phyloP scores from a whole-genome alignment of 371 early-diverging fungal genomes.

The Basidiobolus meristosporus region DNA sequence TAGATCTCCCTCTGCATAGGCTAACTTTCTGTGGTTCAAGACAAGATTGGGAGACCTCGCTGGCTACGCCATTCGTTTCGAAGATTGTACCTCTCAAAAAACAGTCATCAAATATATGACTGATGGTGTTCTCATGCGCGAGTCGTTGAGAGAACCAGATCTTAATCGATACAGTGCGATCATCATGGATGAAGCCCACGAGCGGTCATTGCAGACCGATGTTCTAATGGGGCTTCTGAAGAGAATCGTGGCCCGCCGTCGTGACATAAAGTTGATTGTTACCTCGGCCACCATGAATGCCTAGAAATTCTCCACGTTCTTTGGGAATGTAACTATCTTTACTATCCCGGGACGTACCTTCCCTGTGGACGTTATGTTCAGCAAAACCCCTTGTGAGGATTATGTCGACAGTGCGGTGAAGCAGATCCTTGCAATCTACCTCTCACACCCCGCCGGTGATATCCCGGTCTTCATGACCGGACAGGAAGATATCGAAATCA shows the following conservation, averaged over 20 bases:
- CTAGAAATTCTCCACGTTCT: slow-evolving; percentile 74
- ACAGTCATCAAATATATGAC: slow-evolving; percentile 98
- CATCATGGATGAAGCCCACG: slow-evolving; percentile 99
- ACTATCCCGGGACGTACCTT: slow-evolving; percentile 92
- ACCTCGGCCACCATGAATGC: slow-evolving; percentile 95
- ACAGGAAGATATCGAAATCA: slow-evolving; percentile 93
- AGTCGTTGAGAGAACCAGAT: slow-evolving; percentile 76
- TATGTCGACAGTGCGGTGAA: slow-evolving; percentile 89
- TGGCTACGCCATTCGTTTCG: slow-evolving; percentile 96
- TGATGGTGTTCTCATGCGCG: slow-evolving; percentile 92
- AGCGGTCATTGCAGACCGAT: slow-evolving; percentile 92
- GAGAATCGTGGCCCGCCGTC: slow-evolving; percentile 46
- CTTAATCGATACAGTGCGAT: slow-evolving; percentile 77
- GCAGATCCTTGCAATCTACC: slow-evolving; percentile 71
- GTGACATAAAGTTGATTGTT: slow-evolving; percentile 83
- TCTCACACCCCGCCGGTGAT: slow-evolving; percentile 75
- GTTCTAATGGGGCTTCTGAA: slow-evolving; percentile 88
- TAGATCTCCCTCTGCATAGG: neutral
- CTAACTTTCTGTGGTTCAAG: no score
- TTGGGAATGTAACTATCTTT: slow-evolving; percentile 82
- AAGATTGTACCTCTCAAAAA: slow-evolving; percentile 70
- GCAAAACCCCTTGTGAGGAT: slow-evolving; percentile 78
- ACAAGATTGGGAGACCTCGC: slow-evolving; percentile 60
- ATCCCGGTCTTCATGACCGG: slow-evolving; percentile 98
- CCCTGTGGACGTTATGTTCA: slow-evolving; percentile 85